A percentile compares a stretch with the other conserved stretches of the same genome.
phyloP scores from a whole-genome alignment of 345 rosid genomes.

The Limnanthes douglasii region DNA sequence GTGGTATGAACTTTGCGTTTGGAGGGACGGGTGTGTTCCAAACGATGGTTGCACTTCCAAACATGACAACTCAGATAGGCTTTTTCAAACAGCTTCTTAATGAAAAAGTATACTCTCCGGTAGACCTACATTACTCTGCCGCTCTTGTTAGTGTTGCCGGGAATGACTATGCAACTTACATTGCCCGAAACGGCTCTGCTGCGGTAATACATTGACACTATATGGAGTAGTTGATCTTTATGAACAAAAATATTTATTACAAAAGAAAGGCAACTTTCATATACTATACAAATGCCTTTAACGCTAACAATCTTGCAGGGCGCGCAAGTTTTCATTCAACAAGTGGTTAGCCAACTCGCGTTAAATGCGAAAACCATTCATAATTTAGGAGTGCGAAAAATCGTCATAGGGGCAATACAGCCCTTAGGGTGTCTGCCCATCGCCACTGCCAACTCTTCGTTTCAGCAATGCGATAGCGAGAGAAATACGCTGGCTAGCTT shows the following conservation, averaged over 20 bases:
- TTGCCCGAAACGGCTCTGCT: constrained; percentile 20
- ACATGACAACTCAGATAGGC: constrained; percentile 66
- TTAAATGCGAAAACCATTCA: constrained; percentile 33
- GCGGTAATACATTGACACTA: constrained; percentile 18
- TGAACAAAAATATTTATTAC: neutral
- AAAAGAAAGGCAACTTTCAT: neutral
- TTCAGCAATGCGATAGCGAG: constrained; percentile 27
- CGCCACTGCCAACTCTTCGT: constrained; percentile 15
- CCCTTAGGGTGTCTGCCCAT: constrained; percentile 79
- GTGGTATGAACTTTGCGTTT: constrained; percentile 76
- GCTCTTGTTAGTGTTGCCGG: constrained; percentile 56
- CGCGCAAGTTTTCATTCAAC: constrained; percentile 14
- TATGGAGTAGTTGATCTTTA: too few species aligned
- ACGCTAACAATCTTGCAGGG: constrained; percentile 25
- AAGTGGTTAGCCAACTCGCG: constrained; percentile 38
- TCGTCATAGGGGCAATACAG: constrained; percentile 26
- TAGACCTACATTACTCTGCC: constrained; percentile 23
- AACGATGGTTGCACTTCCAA: constrained; percentile 25
- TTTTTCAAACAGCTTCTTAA: constrained; percentile 25
- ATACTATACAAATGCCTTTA: neutral
- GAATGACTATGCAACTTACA: constrained; percentile 51
- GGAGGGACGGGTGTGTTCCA: constrained; percentile 82
- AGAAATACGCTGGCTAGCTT: constrained; percentile 17
- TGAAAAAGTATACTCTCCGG: constrained; percentile 16
- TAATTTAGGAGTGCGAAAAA: constrained; percentile 40